These are phyloP conservation scores for Trypanosoma brucei DNA, from an alignment of 208 protist species.

Conservation along the genomic window DNA sequence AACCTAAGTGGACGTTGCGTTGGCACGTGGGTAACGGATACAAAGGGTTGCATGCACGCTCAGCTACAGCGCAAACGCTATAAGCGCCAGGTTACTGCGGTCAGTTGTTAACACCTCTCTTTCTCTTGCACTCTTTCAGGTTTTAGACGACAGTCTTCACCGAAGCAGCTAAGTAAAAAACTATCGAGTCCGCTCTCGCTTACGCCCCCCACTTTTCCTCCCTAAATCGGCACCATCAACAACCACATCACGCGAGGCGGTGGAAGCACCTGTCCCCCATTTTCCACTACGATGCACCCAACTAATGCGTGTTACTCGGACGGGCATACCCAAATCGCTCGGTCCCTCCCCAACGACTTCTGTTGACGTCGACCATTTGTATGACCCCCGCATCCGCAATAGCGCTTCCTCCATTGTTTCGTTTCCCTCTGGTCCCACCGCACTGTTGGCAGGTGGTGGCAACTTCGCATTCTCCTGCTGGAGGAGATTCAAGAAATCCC, in stretches of 20 bases:
- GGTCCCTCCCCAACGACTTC: constrained; percentile 39
- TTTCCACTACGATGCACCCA: constrained; percentile 25
- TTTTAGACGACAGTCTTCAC: no score
- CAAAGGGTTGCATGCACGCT: no score
- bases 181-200: no score
- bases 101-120: no score
- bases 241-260: neutral
- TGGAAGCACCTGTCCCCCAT: neutral
- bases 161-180: no score
- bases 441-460: neutral
- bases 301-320: constrained; percentile 58
- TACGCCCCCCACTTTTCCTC: no score
- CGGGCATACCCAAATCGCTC: constrained; percentile 69
- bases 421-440: neutral
- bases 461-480: constrained; percentile 44
- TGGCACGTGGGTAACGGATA: no score
- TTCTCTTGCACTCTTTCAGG: no score
- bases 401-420: constrained; percentile 25
- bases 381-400: constrained; percentile 32
- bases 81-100: no score
- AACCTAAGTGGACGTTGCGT: no score
- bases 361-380: constrained; percentile 38
- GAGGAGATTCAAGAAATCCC: constrained; percentile 56
- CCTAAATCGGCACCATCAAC: neutral
- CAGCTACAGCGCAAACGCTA: no score